A percentile compares a stretch with the other conserved stretches of the same genome.
Evolutionary conservation across 139 green algal genomes (phyloP).

Genomic region (Picochlorum sp.): DNA sequence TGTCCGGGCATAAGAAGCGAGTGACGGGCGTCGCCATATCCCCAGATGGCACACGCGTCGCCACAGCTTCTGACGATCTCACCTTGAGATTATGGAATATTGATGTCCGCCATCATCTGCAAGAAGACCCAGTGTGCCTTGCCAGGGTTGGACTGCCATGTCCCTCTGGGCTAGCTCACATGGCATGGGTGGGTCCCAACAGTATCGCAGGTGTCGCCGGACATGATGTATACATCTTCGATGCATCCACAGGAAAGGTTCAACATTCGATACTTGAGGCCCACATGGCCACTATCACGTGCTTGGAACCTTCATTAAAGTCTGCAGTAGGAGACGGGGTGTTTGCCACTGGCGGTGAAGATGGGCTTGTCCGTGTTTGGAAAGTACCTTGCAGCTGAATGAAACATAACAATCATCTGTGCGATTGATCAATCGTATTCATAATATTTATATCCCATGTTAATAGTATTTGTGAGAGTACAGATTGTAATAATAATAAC

Average conservation of each 20-base stretch:
- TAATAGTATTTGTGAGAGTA: no score
- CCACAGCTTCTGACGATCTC: conserved; percentile 30
- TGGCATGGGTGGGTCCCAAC: not conserved
- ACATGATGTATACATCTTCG: conserved; percentile 3
- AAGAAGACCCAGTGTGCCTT: conserved; percentile 27
- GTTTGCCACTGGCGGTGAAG: not conserved
- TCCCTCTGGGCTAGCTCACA: not conserved
- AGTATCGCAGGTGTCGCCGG: conserved; percentile 3
- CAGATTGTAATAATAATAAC: no score
- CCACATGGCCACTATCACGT: not conserved
- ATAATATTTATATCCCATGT: no score
- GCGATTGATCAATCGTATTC: not conserved
- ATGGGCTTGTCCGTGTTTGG: conserved; percentile 3
- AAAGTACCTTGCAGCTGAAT: not conserved
- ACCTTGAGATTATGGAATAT: conserved; percentile 37
- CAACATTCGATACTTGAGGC: not conserved
- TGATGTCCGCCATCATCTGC: conserved; percentile 24
- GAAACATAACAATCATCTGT: not conserved
- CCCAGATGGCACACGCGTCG: conserved; percentile 23
- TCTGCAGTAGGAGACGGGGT: not conserved
- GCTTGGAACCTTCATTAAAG: not conserved
- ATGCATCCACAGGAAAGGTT: conserved; percentile 2
- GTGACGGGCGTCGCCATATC: conserved; percentile 25
- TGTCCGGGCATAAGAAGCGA: not conserved
- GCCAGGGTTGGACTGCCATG: not conserved